These are phyloP conservation scores for Microdochium nivale DNA, from an alignment of 2,329 filamentous ascomycete species.

Conservation along the genomic window DNA sequence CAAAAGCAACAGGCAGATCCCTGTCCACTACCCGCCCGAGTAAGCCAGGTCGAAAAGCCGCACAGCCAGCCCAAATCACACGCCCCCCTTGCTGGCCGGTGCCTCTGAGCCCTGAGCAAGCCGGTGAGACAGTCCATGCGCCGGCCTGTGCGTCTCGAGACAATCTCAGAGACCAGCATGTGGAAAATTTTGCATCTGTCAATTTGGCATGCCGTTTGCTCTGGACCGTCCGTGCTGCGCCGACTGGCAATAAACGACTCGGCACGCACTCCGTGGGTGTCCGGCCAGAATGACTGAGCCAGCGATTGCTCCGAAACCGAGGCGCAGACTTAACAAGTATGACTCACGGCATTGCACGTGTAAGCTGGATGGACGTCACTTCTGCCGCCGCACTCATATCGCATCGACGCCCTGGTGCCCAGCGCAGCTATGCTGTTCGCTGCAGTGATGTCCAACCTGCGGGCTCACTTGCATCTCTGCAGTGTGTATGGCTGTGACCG, in stretches of 20 bases:
- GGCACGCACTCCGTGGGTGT: background rate
- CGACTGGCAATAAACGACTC: background rate
- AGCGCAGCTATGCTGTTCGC: background rate
- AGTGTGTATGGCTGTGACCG: background rate
- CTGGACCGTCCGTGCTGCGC: background rate
- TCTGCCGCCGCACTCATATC: background rate
- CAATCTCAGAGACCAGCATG: background rate
- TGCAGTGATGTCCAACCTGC: background rate
- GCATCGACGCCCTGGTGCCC: background rate
- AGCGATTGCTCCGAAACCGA: no score
- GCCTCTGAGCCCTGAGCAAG: background rate
- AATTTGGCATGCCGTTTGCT: background rate
- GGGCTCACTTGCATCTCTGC: background rate
- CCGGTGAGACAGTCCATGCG: slow-evolving; percentile 1
- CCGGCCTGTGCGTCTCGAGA: background rate
- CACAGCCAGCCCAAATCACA: background rate
- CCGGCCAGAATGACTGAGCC: no score
- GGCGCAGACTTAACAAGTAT: background rate
- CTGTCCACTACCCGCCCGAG: background rate
- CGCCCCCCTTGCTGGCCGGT: background rate
- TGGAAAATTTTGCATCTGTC: background rate
- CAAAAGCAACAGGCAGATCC: background rate
- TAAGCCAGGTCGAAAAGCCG: no score
- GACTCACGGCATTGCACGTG: background rate
- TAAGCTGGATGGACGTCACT: background rate